phyloP scores from a whole-genome alignment of 352 stramenopile genomes.

The Phytophthora pistaciae region DNA sequence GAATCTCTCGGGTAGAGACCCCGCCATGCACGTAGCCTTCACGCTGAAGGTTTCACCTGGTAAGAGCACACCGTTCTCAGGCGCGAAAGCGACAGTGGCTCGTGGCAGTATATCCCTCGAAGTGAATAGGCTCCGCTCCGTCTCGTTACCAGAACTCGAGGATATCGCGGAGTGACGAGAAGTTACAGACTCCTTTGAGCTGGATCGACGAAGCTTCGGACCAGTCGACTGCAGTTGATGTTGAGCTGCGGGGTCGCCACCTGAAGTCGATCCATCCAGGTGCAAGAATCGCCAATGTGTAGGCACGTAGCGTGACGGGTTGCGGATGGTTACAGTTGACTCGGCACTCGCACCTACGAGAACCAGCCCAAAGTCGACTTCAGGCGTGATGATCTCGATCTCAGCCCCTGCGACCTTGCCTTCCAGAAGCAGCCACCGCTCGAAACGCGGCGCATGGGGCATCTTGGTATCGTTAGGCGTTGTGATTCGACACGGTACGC shows the following conservation, averaged over 20 bases:
- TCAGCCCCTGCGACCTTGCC: constrained; percentile 47
- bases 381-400: constrained; percentile 53
- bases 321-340: constrained; percentile 32
- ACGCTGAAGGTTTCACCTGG: constrained; percentile 51
- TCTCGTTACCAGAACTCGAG: constrained; percentile 49
- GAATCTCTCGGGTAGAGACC: constrained; percentile 71
- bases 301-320: constrained; percentile 28
- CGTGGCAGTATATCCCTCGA: constrained; percentile 52
- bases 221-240: constrained; percentile 3
- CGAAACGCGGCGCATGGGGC: constrained; percentile 20
- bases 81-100: constrained; percentile 57
- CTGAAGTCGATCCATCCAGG: constrained; percentile 35
- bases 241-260: not conserved
- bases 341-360: constrained; percentile 63
- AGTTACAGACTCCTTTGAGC: constrained; percentile 64
- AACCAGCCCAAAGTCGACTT: constrained; percentile 84
- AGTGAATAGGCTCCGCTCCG: constrained; percentile 51
- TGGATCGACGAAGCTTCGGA: constrained; percentile 39
- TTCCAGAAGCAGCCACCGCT: constrained; percentile 67
- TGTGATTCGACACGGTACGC: constrained; percentile 51
- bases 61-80: constrained; percentile 49
- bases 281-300: constrained; percentile 61
- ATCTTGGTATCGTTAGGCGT: not conserved
- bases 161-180: constrained; percentile 48
- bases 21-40: constrained; percentile 57